A percentile compares a stretch with the other conserved stretches of the same genome.
Evolutionary conservation across 352 stramenopile genomes (phyloP).

Genomic region (Peronospora belbahrii): DNA sequence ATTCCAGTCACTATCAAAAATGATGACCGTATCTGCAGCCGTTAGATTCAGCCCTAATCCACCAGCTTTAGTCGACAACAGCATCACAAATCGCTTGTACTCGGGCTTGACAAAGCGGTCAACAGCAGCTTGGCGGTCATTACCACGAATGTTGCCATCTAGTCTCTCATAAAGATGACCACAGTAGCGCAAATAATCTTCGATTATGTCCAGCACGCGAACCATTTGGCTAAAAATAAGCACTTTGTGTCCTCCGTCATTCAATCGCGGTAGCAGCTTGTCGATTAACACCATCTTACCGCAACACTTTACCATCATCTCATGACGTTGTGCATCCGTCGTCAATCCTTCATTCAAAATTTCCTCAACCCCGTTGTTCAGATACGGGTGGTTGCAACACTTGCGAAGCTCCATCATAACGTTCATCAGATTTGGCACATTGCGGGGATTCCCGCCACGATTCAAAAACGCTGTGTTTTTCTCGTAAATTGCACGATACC

Average conservation of each 20-base stretch:
- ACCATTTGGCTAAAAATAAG: slow-evolving; percentile 99
- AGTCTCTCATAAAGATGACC: slow-evolving; percentile 94
- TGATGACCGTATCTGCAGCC: slow-evolving; percentile 94
- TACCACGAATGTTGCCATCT: slow-evolving; percentile 94
- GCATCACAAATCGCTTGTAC: slow-evolving; percentile 94
- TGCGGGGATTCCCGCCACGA: slow-evolving; percentile 67
- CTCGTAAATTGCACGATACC: slow-evolving; percentile 93
- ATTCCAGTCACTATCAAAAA: slow-evolving; percentile 98
- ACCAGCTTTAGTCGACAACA: slow-evolving; percentile 96
- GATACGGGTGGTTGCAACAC: slow-evolving; percentile 88
- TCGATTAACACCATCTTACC: slow-evolving; percentile 99
- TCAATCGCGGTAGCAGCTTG: slow-evolving; percentile 96
- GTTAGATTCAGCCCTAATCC: slow-evolving; percentile 91
- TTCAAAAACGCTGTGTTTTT: slow-evolving; percentile 90
- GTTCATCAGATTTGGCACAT: slow-evolving; percentile 88
- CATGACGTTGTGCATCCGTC: slow-evolving; percentile 70
- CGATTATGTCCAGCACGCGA: slow-evolving; percentile 98
- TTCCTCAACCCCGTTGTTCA: slow-evolving; percentile 91
- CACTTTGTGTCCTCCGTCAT: slow-evolving; percentile 95
- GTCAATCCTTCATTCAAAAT: slow-evolving; percentile 74
- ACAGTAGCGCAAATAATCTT: slow-evolving; percentile 95
- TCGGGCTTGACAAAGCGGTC: slow-evolving; percentile 87
- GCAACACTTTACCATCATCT: slow-evolving; percentile 95
- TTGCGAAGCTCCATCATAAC: slow-evolving; percentile 90
- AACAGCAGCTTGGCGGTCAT: slow-evolving; percentile 80